Evolutionary conservation across 495 filamentous ascomycete species (phyloP).

Genomic region (Aspergillus wentii): DNA sequence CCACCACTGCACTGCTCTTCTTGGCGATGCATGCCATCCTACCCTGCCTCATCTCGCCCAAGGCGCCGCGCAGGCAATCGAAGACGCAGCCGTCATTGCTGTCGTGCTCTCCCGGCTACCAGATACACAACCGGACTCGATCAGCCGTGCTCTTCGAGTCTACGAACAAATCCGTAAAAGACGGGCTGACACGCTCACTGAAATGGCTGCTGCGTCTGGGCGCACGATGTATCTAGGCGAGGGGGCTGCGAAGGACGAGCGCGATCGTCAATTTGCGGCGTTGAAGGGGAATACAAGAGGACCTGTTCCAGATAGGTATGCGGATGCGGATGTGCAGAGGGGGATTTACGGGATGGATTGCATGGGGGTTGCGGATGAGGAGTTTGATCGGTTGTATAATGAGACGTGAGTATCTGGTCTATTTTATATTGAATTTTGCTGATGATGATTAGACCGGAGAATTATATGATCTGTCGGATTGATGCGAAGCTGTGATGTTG

Average conservation of each 20-base stretch:
- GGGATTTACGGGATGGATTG: slow-evolving; percentile 72
- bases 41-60: slow-evolving; percentile 73
- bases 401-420: slow-evolving; percentile 29
- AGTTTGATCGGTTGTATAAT: slow-evolving; percentile 56
- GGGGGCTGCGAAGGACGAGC: slow-evolving; percentile 68
- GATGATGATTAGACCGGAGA: no score
- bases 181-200: slow-evolving; percentile 63
- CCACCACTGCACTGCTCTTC: slow-evolving; percentile 55
- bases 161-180: slow-evolving; percentile 72
- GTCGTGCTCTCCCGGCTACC: slow-evolving; percentile 56
- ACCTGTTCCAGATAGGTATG: slow-evolving; percentile 72
- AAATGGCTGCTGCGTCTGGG: slow-evolving; percentile 61
- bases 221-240: slow-evolving; percentile 67
- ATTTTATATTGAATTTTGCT: no score
- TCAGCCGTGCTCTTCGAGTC: slow-evolving; percentile 62
- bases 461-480: no score
- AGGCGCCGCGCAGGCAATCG: slow-evolving; percentile 79
- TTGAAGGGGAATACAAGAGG: slow-evolving; percentile 55
- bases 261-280: slow-evolving; percentile 65
- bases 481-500: no score
- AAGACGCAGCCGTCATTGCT: slow-evolving; percentile 71
- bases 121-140: slow-evolving; percentile 43
- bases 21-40: slow-evolving; percentile 80
- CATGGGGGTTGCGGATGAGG: slow-evolving; percentile 52
- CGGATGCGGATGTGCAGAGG: slow-evolving; percentile 70